Evolutionary conservation across 2,329 filamentous ascomycete species (phyloP), one percentile per base, ranked within the genome.

Genomic region (Diplodia scrobiculata): DNA sequence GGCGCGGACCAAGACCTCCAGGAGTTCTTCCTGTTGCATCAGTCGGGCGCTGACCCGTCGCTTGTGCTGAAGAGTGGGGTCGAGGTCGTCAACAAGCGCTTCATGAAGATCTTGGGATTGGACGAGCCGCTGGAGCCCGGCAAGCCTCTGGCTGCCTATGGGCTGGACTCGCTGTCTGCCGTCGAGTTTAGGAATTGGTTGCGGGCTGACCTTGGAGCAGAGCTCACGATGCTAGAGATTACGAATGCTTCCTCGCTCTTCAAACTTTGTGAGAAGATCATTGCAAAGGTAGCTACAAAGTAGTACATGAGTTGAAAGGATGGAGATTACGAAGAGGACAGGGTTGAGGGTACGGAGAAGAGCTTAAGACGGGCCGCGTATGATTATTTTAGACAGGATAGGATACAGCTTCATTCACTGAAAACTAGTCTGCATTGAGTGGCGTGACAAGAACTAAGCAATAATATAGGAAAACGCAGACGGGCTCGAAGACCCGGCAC

Each of bases 171-270:
- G 10, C 55, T 78, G 10, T 71, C 77, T 50, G 73, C 70, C 0
- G 73, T 80, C 2, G 79, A 81, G 66, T 68, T 81, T 29, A 71
- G 78, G 0, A 73, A 71, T 32, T 81, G 79, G 79, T 73, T 77
- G 60, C 74, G 71, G 36, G 73, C 74, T 66, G 69, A 68, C 4
- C 68, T 81, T 5, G 74, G 74, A 0, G 66, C 72, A 1, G 69
- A 73, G 21, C 68, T 74, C 17, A 72, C 65, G 29, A 68, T 70
- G 1, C 21, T 75, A 45, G 70, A 75, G 55, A 70, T 74, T 14
- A 5, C 73, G 64, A 59, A 69, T 4, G 66, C 67, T 41, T 67
- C 48, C 13, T 66, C 66, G 11, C 52, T 73, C 17, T 50, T 68
- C 11, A 67, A 65, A 32, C 63, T 74, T 53, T 54, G 69, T 48